Base-by-base conservation (phyloP, 768 basidiomycete genomes). In the Suillus paluster region DNA sequence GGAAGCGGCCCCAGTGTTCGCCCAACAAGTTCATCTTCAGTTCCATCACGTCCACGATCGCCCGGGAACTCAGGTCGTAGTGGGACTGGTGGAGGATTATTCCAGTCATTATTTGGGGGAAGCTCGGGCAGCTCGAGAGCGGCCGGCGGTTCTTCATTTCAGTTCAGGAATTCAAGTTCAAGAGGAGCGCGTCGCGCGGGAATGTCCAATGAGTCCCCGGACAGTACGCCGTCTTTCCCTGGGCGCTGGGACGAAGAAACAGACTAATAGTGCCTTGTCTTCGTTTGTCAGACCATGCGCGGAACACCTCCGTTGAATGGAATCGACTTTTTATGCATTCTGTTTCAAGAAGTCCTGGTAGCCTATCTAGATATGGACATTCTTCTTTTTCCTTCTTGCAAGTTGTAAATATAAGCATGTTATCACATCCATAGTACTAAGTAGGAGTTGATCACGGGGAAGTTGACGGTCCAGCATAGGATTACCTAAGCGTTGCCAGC, bases 201-300 rank as follows among this genome's bases (percentile, higher is more conserved):
- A 4, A 53, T 44, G n/a, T 52, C 64, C 10, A 66, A 63, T 36
- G 54, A 49, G 30, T n/a, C 52, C 10, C 45, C 63, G 17, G 57
- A 60, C n/a, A 58, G 30, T 33, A 61, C 70, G 36, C 71, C 73
- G 17, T 62, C 63, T 39, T 70, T 77, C 44, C 75, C 75, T 2
- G 77, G 75, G 21, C 73, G 68, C 34, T 78, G 75, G 75, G 67
- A 69, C 12, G 75, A 78, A 44, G 71, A 74, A 56, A 64, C 74
- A 48, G 75, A 77, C 48, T 78, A 58, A 77, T 60, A 4, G 21
- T 8, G 48, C 11, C 44, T 34, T 49, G 33, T 25, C n/a, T 57
- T 21, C n/a, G 34, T 27, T 59, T 39, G 17, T 55, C 38, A 27
- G 38, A 55, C 23, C 17, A 6, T 11, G 6, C 5, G 38, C 38